Evolutionary conservation across 352 stramenopile genomes (phyloP), one percentile per base, ranked within the genome.

Genomic region (Phytophthora megakarya): DNA sequence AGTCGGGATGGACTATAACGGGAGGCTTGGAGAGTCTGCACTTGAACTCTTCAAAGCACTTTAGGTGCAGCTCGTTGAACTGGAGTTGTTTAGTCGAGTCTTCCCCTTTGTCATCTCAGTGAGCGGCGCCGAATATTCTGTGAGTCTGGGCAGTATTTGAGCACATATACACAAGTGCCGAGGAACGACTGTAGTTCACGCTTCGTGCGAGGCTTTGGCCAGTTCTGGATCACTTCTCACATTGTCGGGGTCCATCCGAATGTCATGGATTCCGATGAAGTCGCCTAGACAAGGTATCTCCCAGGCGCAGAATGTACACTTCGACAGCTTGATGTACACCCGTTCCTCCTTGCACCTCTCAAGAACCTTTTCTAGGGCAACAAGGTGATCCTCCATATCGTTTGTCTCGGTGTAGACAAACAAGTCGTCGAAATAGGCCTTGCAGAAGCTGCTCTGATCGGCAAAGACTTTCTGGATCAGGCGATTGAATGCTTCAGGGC

Each of bases 261-360:
- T 13, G 12, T 33, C 43, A 11, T 54, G 23, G 11, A 23, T 23
- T 13, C 39, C 57, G n/a, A 53, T 45, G n/a, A 52, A 78, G 19
- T 78, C 61, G 2, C 60, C 71, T 0, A 80, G 13, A 6, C 58
- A 60, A 8, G 48, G 49, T n/a, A 46, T 67, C 11, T 61, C 49
- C 4, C 10, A 25, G 2, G 49, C 18, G 18, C 35, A 67, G 5
- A 67, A 67, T 33, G 43, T 52, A 12, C 49, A 55, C 13, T 61
- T 67, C 2, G 40, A 43, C 9, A 61, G 23, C 3, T 67, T 61
- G 5, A 61, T 21, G 15, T 38, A 67, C 0, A 38, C 32, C 10
- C 51, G 12, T 12, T 61, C 18, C 8, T 16, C 42, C 21, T 43
- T 43, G 26, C 42, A 61, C 1, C 48, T 32, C 15, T 55, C 22